phyloP scores from a whole-genome alignment of 2,329 filamentous ascomycete species.

The Pseudonectria foliicola region DNA sequence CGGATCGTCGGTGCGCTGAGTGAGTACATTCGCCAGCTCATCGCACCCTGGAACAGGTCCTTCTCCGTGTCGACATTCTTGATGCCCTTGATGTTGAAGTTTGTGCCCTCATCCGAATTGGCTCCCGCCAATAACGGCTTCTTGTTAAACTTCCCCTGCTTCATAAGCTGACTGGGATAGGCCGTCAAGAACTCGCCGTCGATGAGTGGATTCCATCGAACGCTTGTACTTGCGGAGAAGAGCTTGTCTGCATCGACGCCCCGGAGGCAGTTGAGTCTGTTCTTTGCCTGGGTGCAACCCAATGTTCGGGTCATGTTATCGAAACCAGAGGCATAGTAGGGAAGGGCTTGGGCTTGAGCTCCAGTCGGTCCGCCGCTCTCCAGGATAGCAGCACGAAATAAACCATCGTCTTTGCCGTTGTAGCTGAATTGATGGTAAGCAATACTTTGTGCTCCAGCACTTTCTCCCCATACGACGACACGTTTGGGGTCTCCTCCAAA shows the following conservation, averaged over 20 bases:
- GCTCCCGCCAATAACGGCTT: slow-evolving; percentile 40
- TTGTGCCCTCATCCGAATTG: slow-evolving; percentile 41
- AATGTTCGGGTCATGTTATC: not conserved
- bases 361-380: slow-evolving; percentile 37
- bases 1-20: slow-evolving; percentile 37
- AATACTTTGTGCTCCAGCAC: slow-evolving; percentile 33
- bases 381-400: slow-evolving; percentile 48
- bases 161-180: slow-evolving; percentile 39
- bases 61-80: slow-evolving; percentile 32
- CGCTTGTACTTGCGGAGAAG: slow-evolving; percentile 27
- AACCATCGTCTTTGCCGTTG: slow-evolving; percentile 45
- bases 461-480: slow-evolving; percentile 44
- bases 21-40: slow-evolving; percentile 37
- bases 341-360: not conserved
- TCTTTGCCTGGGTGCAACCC: slow-evolving; percentile 7
- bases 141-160: slow-evolving; percentile 33
- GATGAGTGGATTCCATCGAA: slow-evolving; percentile 36
- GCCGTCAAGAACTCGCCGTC: slow-evolving; percentile 42
- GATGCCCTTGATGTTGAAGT: slow-evolving; percentile 19
- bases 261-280: slow-evolving; percentile 32
- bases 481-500: slow-evolving; percentile 42
- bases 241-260: slow-evolving; percentile 24
- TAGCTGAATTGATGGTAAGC: slow-evolving; percentile 47
- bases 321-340: slow-evolving; percentile 1
- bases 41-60: slow-evolving; percentile 30